Base-by-base conservation (phyloP, 106 monocot species). In the Amphibolis antarctica region DNA sequence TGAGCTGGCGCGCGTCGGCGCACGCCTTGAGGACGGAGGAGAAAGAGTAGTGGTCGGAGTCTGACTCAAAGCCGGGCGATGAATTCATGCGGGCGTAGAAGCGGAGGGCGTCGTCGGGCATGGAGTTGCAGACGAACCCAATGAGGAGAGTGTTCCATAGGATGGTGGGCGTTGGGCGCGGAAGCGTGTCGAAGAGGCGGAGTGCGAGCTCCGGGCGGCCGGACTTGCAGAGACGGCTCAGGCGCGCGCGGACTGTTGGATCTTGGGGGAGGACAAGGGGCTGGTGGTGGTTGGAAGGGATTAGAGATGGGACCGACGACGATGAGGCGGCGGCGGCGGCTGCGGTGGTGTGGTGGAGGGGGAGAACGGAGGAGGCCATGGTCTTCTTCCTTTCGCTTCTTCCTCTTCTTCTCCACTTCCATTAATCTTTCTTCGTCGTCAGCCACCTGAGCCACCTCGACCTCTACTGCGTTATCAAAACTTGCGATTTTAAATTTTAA, bases 1-100 rank as follows among this genome's bases (percentile, higher is more conserved):
- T 10, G 53, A 83, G 79, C 29, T 66, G 76, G 53, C 70, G 31
- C 48, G 81, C 36, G 60, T 73, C 77, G 31, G 93, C 83, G 65
- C 85, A 85, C 22, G 88, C 93, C 68, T 88, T 93, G 78, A 93
- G 83, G 76, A 88, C 76, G 63, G 73, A 77, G 90, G 51, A 94
- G 77, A 15, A 89, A 25, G 42, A 85, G 80, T 13, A 55, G 73
- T 6, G 83, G 82, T 55, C 48, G 3, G 48, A n/a, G 15, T 28
- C 28, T 14, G 26, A 26, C 10, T 2, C 57, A 7, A 36, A 36
- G 27, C 13, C 15, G 17, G 57, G 28, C 10, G 27, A 27, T 0
- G 28, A 57, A 28, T 28, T 57, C 57, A 57, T 57, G 27, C 15
- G 25, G 28, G 57, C 57, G 17, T 28, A 57, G 27, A 57, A 57